phyloP scores from a whole-genome alignment of 2,329 filamentous ascomycete genomes.

The Fusarium floridanum region DNA sequence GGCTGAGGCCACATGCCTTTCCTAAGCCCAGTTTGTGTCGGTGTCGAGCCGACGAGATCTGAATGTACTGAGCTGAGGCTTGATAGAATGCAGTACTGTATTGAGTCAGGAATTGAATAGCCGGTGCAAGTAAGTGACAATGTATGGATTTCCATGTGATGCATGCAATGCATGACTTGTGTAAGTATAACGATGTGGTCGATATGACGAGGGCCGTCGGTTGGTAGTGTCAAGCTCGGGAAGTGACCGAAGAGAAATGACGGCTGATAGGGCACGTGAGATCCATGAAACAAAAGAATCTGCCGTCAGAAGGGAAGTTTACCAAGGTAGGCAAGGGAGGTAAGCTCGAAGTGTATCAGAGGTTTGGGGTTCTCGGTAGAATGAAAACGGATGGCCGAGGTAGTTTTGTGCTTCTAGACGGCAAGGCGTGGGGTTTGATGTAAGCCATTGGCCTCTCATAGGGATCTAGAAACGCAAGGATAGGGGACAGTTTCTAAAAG shows the following conservation, averaged over 20 bases:
- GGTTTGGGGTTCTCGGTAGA: constrained; percentile 25
- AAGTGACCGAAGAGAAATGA: constrained; percentile 29
- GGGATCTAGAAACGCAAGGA: neutral
- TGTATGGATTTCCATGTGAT: neutral
- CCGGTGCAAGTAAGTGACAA: neutral
- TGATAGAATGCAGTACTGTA: neutral
- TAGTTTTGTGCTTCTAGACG: constrained; percentile 7
- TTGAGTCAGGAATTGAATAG: constrained; percentile 1
- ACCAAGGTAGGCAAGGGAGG: neutral
- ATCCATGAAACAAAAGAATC: neutral
- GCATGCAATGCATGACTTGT: neutral
- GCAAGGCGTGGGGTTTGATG: constrained; percentile 8
- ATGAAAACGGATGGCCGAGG: constrained; percentile 31
- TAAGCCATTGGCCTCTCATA: neutral
- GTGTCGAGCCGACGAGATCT: neutral
- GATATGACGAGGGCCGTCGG: neutral
- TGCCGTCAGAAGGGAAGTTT: neutral
- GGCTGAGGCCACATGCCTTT: neutral
- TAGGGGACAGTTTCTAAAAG: constrained; percentile 1
- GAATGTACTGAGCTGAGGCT: neutral
- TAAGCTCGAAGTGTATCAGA: neutral
- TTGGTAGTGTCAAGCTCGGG: constrained; percentile 26
- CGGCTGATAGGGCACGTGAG: constrained; percentile 29
- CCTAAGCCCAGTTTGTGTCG: neutral
- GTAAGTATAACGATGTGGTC: neutral